Conservation (phyloP, 805 yeast species). For the Isabelozyma gotoi region DNA sequence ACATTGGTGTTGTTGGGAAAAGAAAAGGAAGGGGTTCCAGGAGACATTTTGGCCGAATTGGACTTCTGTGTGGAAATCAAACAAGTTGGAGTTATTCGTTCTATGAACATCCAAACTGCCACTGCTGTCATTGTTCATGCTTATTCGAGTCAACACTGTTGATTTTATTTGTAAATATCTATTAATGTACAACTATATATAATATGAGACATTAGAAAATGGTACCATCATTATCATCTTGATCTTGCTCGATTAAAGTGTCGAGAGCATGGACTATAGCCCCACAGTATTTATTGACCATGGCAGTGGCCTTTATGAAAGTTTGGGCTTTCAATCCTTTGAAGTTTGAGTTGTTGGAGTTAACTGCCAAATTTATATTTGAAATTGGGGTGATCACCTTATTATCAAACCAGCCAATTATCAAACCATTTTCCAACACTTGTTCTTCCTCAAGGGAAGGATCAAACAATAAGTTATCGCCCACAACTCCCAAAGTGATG, state of each 20-base stretch:
- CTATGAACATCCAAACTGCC: slow-evolving; percentile 97
- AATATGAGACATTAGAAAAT: slow-evolving; percentile 20
- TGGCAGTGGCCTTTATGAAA: slow-evolving; percentile 52
- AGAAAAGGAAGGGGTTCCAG: slow-evolving; percentile 91
- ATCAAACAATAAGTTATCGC: slow-evolving; percentile 67
- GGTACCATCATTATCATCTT: slow-evolving; percentile 26
- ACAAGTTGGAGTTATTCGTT: slow-evolving; percentile 87
- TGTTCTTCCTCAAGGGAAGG: slow-evolving; percentile 89
- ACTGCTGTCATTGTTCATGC: slow-evolving; percentile 94
- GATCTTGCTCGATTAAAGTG: slow-evolving; percentile 39
- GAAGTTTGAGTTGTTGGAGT: slow-evolving; percentile 42
- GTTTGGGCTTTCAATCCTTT: slow-evolving; percentile 54
- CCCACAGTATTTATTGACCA: slow-evolving; percentile 62
- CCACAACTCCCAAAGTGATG: slow-evolving; percentile 75
- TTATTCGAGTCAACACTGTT: slow-evolving; percentile 70
- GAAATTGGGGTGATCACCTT: slow-evolving; percentile 70
- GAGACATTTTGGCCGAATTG: slow-evolving; percentile 73
- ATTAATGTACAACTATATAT: slow-evolving; percentile 3
- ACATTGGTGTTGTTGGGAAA: slow-evolving; percentile 78
- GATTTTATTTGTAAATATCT: slow-evolving; percentile 6
- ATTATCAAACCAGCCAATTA: slow-evolving; percentile 71
- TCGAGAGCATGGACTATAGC: slow-evolving; percentile 62
- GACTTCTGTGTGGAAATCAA: slow-evolving; percentile 89
- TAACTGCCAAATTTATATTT: slow-evolving; percentile 60
- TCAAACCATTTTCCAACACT: slow-evolving; percentile 80